Evolutionary conservation across 1,284 basidiomycete genomes (phyloP), one percentile per base, ranked within the genome.

Genomic region (Psilocybe mexicana): DNA sequence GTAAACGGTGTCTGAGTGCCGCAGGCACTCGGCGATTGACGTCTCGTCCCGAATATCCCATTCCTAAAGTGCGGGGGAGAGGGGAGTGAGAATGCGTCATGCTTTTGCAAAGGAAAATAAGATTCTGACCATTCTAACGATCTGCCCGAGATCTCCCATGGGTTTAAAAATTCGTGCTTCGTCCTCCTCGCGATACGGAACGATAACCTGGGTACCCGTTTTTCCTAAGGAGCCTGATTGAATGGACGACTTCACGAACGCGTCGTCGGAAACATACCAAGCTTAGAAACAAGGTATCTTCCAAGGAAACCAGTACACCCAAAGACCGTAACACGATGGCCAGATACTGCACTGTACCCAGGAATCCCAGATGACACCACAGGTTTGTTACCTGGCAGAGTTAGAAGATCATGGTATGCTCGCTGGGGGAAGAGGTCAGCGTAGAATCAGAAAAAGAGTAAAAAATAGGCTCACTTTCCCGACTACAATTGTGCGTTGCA

Each of bases 1-100:
- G 81, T 94, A 96, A n/a, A 98, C 97, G 4, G 92, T 92, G 73
- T 99, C 94, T 33, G 97, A 99, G 76, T 98, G 94, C 66, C 93
- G 85, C 65, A 99, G 73, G 74, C 94, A 97, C 74, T 98, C 96
- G 57, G 88, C 91, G 67, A 96, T 98, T 72, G 96, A 94, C 57
- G 88, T 81, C 62, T 93, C 89, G 69, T 91, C 88, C 57, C 92
- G 83, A 30, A 96, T 80, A 71, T 97, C 93, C 92, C 94, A 98
- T 84, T 98, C 97, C 93, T 96, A 64, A 42, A 51, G 23, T 28
- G 47, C 50, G n/a, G 47, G 10, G 38, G 23, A 28, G 47, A 49
- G n/a, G 47, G 10, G 38, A 58, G 59, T 52, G 35, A 57, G 56
- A 50, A 57, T 48, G 40, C 35, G 49, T 48, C 7, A 42, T 48